Evolutionary conservation across 768 basidiomycete genomes (phyloP).

Genomic region (Cyathus striatus): DNA sequence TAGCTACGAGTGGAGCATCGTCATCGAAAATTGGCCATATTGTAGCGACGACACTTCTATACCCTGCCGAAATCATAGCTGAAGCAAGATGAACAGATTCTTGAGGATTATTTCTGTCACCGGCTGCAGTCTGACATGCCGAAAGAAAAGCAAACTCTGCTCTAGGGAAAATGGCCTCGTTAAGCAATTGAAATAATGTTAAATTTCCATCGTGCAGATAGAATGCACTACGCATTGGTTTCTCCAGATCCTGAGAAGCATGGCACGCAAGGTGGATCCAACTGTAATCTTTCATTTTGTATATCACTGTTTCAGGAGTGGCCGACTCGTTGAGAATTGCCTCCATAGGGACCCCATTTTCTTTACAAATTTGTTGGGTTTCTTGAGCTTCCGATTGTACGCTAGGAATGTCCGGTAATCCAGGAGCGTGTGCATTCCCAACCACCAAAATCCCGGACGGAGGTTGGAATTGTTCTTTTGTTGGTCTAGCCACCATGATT

Average conservation of each 20-base stretch:
- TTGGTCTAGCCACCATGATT: background rate
- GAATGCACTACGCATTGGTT: slow-evolving; percentile 13
- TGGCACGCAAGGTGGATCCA: slow-evolving; percentile 37
- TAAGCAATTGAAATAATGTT: slow-evolving; percentile 15
- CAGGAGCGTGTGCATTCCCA: background rate
- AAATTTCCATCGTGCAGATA: slow-evolving; percentile 13
- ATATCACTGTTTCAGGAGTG: slow-evolving; percentile 5
- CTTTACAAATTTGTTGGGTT: background rate
- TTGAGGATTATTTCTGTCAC: slow-evolving; percentile 17
- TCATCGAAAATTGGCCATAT: slow-evolving; percentile 37
- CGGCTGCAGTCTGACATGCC: slow-evolving; percentile 39
- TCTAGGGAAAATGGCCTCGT: slow-evolving; percentile 13
- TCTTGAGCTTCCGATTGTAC: background rate
- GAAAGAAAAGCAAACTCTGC: slow-evolving; percentile 38
- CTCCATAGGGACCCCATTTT: background rate
- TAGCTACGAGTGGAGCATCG: slow-evolving; percentile 26
- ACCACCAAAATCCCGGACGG: background rate
- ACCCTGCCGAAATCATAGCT: slow-evolving; percentile 31
- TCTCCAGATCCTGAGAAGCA: slow-evolving; percentile 21
- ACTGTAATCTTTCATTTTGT: slow-evolving; percentile 3
- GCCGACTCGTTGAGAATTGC: slow-evolving; percentile 7
- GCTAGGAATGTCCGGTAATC: background rate
- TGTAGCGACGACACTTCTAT: slow-evolving; percentile 29
- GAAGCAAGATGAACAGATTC: slow-evolving; percentile 34
- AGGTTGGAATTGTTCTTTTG: background rate